Evolutionary conservation across 2,329 filamentous ascomycete genomes (phyloP).

Genomic region (Xylaria sp.): DNA sequence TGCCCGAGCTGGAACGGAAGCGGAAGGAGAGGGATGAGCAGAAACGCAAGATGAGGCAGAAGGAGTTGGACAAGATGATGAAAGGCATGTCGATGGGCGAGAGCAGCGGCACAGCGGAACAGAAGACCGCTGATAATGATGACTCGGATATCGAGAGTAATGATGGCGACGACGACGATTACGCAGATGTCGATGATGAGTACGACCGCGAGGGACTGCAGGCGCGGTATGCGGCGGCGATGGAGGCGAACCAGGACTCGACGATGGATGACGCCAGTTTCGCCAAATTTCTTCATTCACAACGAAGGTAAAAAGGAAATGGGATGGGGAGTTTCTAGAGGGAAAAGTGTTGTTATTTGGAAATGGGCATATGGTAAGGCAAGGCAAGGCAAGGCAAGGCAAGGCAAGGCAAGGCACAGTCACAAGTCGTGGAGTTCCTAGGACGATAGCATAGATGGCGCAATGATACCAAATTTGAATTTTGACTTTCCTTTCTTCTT

Average conservation of each 20-base stretch:
- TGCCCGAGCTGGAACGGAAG: constrained; percentile 84
- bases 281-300: constrained; percentile 62
- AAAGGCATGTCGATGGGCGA: constrained; percentile 74
- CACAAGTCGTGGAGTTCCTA: constrained; percentile 15
- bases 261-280: constrained; percentile 64
- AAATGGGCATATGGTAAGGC: not conserved
- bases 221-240: constrained; percentile 76
- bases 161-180: constrained; percentile 63
- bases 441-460: constrained; percentile 30
- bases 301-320: constrained; percentile 39
- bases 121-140: constrained; percentile 47
- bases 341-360: not conserved
- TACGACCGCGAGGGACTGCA: constrained; percentile 70
- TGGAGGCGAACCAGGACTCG: constrained; percentile 63
- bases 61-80: constrained; percentile 92
- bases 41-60: constrained; percentile 73
- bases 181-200: constrained; percentile 65
- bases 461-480: constrained; percentile 37
- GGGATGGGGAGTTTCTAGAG: not conserved
- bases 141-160: constrained; percentile 53
- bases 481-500: constrained; percentile 24
- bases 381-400: not conserved
- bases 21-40: constrained; percentile 75
- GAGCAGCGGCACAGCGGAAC: constrained; percentile 31
- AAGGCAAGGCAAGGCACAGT: no score